phyloP scores from a whole-genome alignment of 805 yeast species.

The Scheffersomyces coipomensis region DNA sequence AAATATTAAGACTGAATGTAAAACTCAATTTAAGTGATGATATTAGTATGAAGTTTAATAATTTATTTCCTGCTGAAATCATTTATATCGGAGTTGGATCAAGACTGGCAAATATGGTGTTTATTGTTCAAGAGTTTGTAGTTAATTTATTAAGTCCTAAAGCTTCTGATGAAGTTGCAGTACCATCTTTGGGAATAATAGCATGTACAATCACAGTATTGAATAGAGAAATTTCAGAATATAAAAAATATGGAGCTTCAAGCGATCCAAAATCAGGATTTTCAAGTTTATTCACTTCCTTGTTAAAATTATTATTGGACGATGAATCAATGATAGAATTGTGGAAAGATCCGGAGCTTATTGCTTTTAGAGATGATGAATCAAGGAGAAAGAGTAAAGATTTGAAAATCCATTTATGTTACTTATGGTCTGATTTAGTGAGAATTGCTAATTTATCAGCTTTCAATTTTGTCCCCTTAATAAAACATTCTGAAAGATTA shows the following conservation, averaged over 20 bases:
- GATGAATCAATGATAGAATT: conserved; percentile 17
- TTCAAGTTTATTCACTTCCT: conserved; percentile 11
- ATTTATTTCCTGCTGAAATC: conserved; percentile 24
- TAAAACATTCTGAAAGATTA: conserved; percentile 17
- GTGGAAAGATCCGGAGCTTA: conserved; percentile 35
- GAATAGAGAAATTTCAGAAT: conserved; percentile 17
- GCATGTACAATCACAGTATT: conserved; percentile 20
- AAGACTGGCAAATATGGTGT: conserved; percentile 10
- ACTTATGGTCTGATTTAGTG: conserved; percentile 36
- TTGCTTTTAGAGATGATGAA: conserved; percentile 15
- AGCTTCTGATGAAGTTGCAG: neutral
- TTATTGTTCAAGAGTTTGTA: conserved; percentile 11
- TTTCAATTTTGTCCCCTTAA: conserved; percentile 22
- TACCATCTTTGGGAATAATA: conserved; percentile 15
- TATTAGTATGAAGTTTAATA: conserved; percentile 11
- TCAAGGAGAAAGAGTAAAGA: conserved; percentile 16
- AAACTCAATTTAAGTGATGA: conserved; percentile 7
- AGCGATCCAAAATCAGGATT: conserved; percentile 15
- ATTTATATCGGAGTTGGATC: conserved; percentile 11
- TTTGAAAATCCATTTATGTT: conserved; percentile 27
- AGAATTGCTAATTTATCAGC: conserved; percentile 26
- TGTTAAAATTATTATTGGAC: conserved; percentile 17
- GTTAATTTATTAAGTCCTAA: conserved; percentile 1
- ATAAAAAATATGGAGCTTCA: conserved; percentile 14
- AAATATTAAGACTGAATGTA: conserved; percentile 12